Evolutionary conservation across 2,329 filamentous ascomycete genomes (phyloP), one percentile per base, ranked within the genome.

Genomic region (Neocucurbitaria cava): DNA sequence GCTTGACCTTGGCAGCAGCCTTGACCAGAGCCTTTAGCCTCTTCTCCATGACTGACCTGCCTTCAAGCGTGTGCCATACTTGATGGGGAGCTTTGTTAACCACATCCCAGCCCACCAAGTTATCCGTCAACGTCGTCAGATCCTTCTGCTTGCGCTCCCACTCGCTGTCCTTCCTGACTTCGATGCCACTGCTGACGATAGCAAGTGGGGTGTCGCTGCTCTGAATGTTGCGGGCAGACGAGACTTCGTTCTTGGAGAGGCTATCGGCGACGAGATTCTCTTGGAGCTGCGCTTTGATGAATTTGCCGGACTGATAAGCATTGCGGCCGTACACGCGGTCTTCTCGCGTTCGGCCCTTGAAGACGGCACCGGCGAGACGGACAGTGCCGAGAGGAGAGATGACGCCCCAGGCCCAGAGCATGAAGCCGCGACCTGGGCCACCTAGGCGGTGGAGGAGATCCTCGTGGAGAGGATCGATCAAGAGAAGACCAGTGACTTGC

Each of bases 131-230:
- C 54, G 84, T 86, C 7, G 88, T 92, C 57, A 97, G 77, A 68
- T 96, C 93, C 64, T 90, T 83, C 79, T 99, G 95, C 74, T 92
- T 92, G 60, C 84, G 79, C 72, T 90, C 88, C 95, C 95, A 99
- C 51, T 85, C 82, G 42, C 81, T 78, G 71, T 90, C 88, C 44
- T 77, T 81, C 52, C 85, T 83, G 49, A 92, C 81, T 65, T 89
- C 82, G 52, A 87, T 82, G 0, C 92, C 94, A 0, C 91, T 96
- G 72, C 90, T 96, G 51, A 98, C 84, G 21, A 99, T 80, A 1
- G 88, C 88, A 35, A 98, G 78, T 6, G 92, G 89, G 13, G 89
- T 90, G 53, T 90, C 81, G n/a, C 82, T 82, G 53, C 84, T 83
- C 76, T 96, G 91, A 48, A 98, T 95, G 42, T 88, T 87, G 20